Conservation (phyloP, 2,329 filamentous ascomycete species). For the Monilinia aucupariae region DNA sequence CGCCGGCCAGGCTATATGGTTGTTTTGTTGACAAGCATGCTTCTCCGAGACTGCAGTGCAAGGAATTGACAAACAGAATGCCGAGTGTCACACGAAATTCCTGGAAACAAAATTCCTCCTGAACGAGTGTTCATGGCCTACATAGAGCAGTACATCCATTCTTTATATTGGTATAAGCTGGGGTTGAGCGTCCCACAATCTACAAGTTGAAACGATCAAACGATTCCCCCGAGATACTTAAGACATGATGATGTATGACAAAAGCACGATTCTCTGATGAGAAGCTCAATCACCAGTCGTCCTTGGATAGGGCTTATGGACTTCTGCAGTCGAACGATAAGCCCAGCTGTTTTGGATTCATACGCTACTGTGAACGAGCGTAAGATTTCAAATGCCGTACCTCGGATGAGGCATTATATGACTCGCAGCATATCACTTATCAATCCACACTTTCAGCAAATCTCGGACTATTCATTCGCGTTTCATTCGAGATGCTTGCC, state of each 20-base stretch:
- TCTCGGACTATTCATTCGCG: background rate
- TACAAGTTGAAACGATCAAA: background rate
- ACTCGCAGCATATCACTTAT: background rate
- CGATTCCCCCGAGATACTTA: background rate
- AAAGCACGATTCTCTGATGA: background rate
- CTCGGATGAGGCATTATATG: conserved; percentile 1
- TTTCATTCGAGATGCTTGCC: background rate
- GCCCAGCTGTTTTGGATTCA: background rate
- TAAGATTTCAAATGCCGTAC: background rate
- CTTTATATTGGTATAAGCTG: no score
- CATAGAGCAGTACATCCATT: background rate
- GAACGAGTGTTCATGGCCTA: background rate
- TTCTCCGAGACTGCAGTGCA: background rate
- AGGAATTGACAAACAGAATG: background rate
- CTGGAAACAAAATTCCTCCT: background rate
- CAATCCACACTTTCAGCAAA: background rate
- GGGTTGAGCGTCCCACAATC: background rate
- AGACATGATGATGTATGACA: background rate
- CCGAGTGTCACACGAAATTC: background rate
- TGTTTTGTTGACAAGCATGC: background rate
- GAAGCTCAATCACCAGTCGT: background rate
- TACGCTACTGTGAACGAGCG: background rate
- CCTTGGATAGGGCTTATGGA: background rate
- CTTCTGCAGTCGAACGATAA: background rate
- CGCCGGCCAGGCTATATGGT: background rate